These are phyloP conservation scores for Puya raimondii DNA, from an alignment of 176 grass and related monocot species.

Conservation along the genomic window DNA sequence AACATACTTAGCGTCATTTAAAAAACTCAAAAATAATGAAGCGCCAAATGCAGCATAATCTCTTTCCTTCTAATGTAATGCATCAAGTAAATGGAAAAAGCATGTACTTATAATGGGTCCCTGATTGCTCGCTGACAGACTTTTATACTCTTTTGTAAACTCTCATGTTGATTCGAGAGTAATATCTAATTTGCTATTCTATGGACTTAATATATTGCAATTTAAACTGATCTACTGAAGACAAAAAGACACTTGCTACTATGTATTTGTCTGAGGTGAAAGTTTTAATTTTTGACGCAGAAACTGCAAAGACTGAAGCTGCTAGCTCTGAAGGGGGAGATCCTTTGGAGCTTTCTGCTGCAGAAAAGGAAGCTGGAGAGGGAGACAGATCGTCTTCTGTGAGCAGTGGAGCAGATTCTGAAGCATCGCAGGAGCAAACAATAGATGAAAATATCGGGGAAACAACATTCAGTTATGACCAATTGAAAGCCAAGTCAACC, in stretches of 20 bases:
- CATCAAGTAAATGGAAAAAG: too few species aligned
- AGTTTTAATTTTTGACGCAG: slow-evolving; percentile 22
- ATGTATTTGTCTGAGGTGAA: neutral
- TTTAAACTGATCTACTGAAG: too few species aligned
- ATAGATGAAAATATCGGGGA: slow-evolving; percentile 52
- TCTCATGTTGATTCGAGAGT: neutral
- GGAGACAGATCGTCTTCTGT: slow-evolving; percentile 25
- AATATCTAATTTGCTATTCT: neutral
- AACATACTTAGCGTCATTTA: too few species aligned
- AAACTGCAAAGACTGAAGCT: slow-evolving; percentile 30
- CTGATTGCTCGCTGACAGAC: neutral
- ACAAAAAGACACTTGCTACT: too few species aligned
- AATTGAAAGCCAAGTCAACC: slow-evolving; percentile 68
- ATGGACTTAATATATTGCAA: neutral
- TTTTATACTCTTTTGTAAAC: neutral
- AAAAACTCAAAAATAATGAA: too few species aligned
- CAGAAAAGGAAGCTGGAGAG: slow-evolving; percentile 46
- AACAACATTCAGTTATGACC: slow-evolving; percentile 67
- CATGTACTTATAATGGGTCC: neutral
- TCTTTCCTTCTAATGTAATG: too few species aligned
- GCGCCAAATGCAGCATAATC: too few species aligned
- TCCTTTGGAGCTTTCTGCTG: slow-evolving; percentile 29
- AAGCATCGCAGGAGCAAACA: slow-evolving; percentile 39
- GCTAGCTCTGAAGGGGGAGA: slow-evolving; percentile 30
- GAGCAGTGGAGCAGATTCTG: slow-evolving; percentile 32